Conservation (phyloP, 139 green algal genomes). For the Picochlorum sp. region DNA sequence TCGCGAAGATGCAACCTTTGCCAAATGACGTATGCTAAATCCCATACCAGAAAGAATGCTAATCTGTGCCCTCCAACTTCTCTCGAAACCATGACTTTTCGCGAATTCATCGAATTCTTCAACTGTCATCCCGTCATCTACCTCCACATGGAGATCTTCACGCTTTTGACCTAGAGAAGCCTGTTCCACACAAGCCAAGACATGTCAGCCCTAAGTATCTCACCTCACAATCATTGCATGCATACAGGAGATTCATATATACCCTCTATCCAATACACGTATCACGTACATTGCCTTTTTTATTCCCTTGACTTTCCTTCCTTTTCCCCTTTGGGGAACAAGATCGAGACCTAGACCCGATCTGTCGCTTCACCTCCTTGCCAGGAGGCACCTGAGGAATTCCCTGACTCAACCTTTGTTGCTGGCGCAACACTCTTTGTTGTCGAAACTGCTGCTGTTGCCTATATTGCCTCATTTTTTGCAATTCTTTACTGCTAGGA, state of each 20-base stretch:
- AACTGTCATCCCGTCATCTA: neutral
- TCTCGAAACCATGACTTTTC: slow-evolving; percentile 2
- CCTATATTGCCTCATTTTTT: slow-evolving; percentile 4
- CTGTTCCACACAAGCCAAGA: too few relatives aligned
- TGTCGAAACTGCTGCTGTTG: slow-evolving; percentile 8
- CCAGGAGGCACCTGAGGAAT: neutral
- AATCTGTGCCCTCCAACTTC: slow-evolving; percentile 16
- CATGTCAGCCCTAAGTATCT: too few relatives aligned
- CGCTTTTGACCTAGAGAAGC: too few relatives aligned
- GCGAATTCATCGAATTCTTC: slow-evolving; percentile 8
- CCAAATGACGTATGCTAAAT: slow-evolving; percentile 11
- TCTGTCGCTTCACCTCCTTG: neutral
- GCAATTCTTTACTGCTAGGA: slow-evolving; percentile 13
- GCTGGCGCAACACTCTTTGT: neutral
- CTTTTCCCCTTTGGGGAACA: neutral
- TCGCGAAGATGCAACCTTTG: neutral
- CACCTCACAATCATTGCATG: too few relatives aligned
- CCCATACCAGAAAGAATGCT: slow-evolving; percentile 13
- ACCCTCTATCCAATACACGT: too few relatives aligned
- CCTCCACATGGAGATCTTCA: neutral
- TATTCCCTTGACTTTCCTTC: neutral
- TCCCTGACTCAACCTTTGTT: neutral
- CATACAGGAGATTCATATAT: too few relatives aligned
- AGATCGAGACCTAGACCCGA: neutral
- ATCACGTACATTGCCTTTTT: too few relatives aligned